Percentiles rank a stretch among this genome's conserved stretches.
These are phyloP conservation scores for Cucumis hystrix DNA, from an alignment of 306 rosid species.

Conservation along the genomic window DNA sequence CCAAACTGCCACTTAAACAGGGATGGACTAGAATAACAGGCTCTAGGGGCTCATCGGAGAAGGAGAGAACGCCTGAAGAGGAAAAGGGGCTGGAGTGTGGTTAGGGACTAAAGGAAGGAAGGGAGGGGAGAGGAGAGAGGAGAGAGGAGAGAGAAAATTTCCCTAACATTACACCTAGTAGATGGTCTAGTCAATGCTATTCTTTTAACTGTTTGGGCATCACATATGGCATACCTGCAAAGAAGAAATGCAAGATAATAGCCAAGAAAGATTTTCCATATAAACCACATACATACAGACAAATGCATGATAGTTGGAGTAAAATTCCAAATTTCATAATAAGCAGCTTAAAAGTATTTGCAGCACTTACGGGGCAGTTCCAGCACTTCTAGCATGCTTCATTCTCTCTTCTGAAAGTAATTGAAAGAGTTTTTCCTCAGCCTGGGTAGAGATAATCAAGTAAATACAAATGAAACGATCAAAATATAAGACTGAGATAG, in stretches of 20 bases:
- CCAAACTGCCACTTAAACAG: too few species aligned
- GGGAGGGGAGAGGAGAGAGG: too few species aligned
- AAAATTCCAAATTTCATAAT: neutral
- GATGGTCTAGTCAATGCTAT: constrained; percentile 77
- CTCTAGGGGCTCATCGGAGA: too few species aligned
- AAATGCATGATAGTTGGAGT: neutral
- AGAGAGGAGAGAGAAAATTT: too few species aligned
- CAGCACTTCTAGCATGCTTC: constrained; percentile 55
- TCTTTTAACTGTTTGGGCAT: constrained; percentile 63
- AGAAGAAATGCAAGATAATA: neutral
- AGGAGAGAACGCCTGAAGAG: too few species aligned
- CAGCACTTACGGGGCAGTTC: constrained; percentile 71
- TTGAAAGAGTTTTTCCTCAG: constrained; percentile 47
- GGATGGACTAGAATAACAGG: too few species aligned
- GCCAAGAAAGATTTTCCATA: neutral
- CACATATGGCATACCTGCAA: constrained; percentile 79
- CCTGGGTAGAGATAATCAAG: constrained; percentile 20
- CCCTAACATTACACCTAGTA: constrained; percentile 59
- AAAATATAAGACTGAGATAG: neutral
- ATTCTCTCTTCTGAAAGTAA: constrained; percentile 80
- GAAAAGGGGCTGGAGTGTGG: too few species aligned
- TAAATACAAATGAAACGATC: neutral
- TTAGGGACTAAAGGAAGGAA: too few species aligned
- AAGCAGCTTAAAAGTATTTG: neutral
- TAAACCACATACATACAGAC: neutral